phyloP scores from a whole-genome alignment of 2,329 filamentous ascomycete genomes.

The Thelonectria discophora region DNA sequence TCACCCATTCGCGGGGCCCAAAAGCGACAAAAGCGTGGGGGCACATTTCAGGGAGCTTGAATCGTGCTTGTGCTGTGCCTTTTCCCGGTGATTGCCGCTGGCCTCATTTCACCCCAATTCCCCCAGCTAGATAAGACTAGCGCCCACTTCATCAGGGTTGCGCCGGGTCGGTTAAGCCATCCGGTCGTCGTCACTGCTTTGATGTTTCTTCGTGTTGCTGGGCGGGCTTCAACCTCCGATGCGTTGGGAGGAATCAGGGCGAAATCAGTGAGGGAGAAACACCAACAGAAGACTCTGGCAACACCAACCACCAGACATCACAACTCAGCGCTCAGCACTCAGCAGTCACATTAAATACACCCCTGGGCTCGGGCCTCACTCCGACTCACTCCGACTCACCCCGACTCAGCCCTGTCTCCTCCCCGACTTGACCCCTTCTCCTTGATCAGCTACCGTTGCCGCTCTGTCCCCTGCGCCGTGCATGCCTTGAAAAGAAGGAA shows the following conservation, averaged over 20 bases:
- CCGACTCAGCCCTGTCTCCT: too few species aligned
- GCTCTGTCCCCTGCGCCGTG: not conserved
- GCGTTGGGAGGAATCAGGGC: constrained; percentile 1
- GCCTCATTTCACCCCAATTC: constrained; percentile 2
- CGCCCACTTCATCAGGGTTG: too few species aligned
- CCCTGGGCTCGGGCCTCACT: too few species aligned
- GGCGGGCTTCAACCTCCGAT: constrained; percentile 15
- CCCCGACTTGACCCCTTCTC: too few species aligned
- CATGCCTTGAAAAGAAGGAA: not conserved
- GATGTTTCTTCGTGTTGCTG: too few species aligned
- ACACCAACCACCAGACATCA: too few species aligned
- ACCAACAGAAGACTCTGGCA: too few species aligned
- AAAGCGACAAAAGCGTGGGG: not conserved
- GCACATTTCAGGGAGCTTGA: not conserved
- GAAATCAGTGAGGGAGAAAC: not conserved
- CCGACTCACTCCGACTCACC: not conserved
- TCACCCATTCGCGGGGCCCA: not conserved
- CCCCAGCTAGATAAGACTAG: too few species aligned
- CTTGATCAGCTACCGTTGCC: too few species aligned
- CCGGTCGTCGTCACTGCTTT: constrained; percentile 8
- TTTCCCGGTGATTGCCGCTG: not conserved
- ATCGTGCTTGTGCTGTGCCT: not conserved
- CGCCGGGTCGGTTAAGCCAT: constrained; percentile 16
- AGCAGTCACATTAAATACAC: too few species aligned
- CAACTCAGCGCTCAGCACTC: too few species aligned